Evolutionary conservation across 805 yeast genomes (phyloP), one percentile per base, ranked within the genome.

Genomic region (Yueomyces sp.): DNA sequence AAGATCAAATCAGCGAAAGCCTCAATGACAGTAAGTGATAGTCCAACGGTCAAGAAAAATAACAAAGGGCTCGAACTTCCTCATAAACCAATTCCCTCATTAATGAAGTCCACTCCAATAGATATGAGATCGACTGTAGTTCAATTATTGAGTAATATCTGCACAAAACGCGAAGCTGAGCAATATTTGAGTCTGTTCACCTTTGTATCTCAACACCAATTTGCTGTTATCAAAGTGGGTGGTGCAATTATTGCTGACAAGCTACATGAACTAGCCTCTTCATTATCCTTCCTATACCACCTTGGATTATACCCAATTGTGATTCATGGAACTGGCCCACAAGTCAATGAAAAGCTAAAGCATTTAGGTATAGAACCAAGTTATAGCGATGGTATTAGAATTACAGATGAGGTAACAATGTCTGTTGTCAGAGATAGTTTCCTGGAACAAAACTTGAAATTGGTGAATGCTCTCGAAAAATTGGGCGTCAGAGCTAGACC

Each of bases 401-500:
- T 92, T 61, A 92, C 99, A 28, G 94, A 92, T 62, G 81, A 84
- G 45, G 78, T 81, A 52, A 92, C 98, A 28, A 92, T 92, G 97
- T 73, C 84, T 48, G 96, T 92, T 30, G 99, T 94, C 38, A 81
- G 98, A 66, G 77, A 81, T 57, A 88, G 96, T 63, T 92, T 92
- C 69, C 67, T 92, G 51, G 96, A 92, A 66, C 98, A 92, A 66
- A 92, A 92, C 68, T 75, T 94, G 61, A 81, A 87, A 57, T 73
- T 92, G 42, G 99, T 92, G 28, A 90, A 95, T 41, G 97, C 98
- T 28, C 73, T 92, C 47, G 99, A 92, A 66, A 78, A 83, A 60
- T 77, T 86, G 77, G 99, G 98, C 40, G 98, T 92, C 44, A 88
- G 88, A 50, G 98, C 99, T 12, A 78, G 99, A 65, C 99, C 99